Conservation (phyloP, 2,329 filamentous ascomycete genomes). For the Apiospora phragmitis region DNA sequence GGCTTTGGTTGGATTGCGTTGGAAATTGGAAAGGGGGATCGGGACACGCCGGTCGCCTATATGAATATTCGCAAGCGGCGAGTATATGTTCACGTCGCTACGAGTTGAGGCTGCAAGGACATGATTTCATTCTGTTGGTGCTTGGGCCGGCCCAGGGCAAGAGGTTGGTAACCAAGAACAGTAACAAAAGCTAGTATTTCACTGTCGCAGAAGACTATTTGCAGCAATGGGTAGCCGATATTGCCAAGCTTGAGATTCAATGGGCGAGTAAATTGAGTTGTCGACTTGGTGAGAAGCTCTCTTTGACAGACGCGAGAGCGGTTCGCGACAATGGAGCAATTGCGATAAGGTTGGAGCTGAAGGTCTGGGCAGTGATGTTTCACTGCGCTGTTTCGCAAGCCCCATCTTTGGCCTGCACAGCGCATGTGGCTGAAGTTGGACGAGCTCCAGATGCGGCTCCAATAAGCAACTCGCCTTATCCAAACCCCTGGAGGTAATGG, state of each 20-base stretch:
- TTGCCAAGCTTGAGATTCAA: neutral
- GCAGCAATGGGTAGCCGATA: neutral
- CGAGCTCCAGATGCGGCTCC: neutral
- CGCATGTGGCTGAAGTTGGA: neutral
- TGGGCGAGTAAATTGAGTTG: neutral
- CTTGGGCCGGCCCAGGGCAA: neutral
- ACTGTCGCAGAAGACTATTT: neutral
- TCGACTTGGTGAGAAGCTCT: neutral
- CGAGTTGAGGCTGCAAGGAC: neutral
- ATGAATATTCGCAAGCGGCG: neutral
- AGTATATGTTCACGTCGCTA: neutral
- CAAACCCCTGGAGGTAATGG: neutral
- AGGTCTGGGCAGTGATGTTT: neutral
- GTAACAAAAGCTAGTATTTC: neutral
- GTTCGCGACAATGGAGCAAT: neutral
- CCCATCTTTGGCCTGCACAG: neutral
- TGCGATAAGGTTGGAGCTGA: neutral
- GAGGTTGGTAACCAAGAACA: neutral
- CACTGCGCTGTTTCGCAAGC: neutral
- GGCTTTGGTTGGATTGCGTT: neutral
- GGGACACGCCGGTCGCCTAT: neutral
- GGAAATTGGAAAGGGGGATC: neutral
- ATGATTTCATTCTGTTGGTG: neutral
- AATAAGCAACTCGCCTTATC: neutral
- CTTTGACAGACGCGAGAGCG: neutral